These are phyloP conservation scores for Ajuga reptans DNA, from an alignment of 305 asterid species.

Conservation along the genomic window DNA sequence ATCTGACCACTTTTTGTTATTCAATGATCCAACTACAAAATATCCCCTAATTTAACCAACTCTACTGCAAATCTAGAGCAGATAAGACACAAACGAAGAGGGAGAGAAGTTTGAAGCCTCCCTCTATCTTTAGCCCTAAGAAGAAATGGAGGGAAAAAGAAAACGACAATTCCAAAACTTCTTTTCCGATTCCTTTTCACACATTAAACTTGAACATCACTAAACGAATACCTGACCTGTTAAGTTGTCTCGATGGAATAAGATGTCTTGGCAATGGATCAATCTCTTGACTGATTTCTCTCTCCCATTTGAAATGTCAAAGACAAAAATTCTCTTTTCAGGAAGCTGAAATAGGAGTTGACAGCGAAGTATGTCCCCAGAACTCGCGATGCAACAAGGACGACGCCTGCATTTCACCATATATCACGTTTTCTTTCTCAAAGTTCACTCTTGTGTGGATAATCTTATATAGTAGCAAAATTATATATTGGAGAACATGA, in stretches of 20 bases:
- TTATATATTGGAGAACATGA: background rate
- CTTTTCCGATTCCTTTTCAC: background rate
- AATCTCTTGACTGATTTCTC: too few relatives aligned
- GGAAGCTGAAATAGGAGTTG: too few relatives aligned
- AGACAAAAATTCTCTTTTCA: too few relatives aligned
- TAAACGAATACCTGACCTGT: background rate
- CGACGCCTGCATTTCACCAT: too few relatives aligned
- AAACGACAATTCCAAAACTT: background rate
- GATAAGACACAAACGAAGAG: too few relatives aligned
- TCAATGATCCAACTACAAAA: background rate
- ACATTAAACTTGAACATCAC: background rate
- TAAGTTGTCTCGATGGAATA: background rate
- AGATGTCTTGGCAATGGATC: background rate
- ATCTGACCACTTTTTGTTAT: background rate
- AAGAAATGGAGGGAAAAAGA: too few relatives aligned
- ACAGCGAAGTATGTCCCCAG: too few relatives aligned
- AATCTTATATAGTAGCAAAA: background rate
- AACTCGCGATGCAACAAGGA: too few relatives aligned
- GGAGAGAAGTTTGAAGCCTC: too few relatives aligned
- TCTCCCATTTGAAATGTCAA: too few relatives aligned
- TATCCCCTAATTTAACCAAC: background rate
- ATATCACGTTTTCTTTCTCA: background rate
- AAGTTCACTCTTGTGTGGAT: background rate
- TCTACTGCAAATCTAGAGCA: too few relatives aligned
- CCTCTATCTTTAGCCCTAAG: too few relatives aligned